Evolutionary conservation across 139 green algal species (phyloP).

Genomic region (Yamagishiella unicocca): DNA sequence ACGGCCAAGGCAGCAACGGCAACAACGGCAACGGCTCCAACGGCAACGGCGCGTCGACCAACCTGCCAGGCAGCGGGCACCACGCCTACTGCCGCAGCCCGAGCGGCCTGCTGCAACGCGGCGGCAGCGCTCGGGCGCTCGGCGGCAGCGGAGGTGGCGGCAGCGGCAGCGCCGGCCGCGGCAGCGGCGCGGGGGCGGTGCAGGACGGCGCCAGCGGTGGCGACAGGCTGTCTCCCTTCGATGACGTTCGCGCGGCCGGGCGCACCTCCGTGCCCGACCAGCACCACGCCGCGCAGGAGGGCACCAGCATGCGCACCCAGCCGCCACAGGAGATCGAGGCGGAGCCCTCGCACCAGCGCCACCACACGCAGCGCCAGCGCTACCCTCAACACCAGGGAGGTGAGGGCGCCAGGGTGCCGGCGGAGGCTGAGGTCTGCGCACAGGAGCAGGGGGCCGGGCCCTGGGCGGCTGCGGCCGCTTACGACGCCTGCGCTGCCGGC

Average conservation of each 20-base stretch:
- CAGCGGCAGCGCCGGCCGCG: not conserved
- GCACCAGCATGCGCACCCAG: conserved; percentile 13
- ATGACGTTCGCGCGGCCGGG: not conserved
- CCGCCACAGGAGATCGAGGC: not conserved
- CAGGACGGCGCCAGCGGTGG: conserved; percentile 1
- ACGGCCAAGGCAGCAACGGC: conserved; percentile 38
- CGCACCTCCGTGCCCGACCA: not conserved
- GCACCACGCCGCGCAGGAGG: conserved; percentile 8
- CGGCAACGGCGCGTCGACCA: conserved; percentile 40
- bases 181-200: not conserved
- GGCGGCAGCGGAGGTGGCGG: conserved; percentile 1
- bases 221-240: not conserved
- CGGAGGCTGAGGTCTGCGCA: no score
- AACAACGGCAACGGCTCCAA: conserved; percentile 45
- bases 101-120: not conserved
- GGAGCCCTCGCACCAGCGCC: not conserved
- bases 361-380: no score
- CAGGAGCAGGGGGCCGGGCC: no score
- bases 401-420: no score
- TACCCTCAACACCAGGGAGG: no score
- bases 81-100: conserved; percentile 10
- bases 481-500: no score
- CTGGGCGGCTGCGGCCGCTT: no score
- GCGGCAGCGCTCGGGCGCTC: not conserved
- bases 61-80: conserved; percentile 16